These are phyloP conservation scores for Dissoconium aciculare DNA, from an alignment of 2,329 filamentous ascomycete species.

Conservation along the genomic window DNA sequence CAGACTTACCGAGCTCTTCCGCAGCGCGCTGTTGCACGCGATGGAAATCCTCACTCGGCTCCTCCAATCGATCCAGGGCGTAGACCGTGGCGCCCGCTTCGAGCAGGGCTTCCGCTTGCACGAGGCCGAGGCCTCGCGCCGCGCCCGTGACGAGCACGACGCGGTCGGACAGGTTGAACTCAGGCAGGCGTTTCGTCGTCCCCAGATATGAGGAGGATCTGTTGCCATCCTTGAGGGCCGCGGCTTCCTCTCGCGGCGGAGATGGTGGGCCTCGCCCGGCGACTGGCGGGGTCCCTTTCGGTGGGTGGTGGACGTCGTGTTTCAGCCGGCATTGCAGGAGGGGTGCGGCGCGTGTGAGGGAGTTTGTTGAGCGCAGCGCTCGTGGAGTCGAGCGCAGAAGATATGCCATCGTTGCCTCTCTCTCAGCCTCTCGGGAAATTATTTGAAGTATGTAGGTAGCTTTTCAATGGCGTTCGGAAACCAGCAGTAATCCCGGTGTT, in stretches of 20 bases:
- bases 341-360: conserved; percentile 6
- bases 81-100: conserved; percentile 63
- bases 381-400: conserved; percentile 12
- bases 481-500: too few species aligned
- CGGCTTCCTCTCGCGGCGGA: conserved; percentile 20
- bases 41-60: conserved; percentile 48
- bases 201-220: conserved; percentile 21
- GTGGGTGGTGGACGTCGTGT: conserved; percentile 20
- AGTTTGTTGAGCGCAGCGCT: conserved; percentile 8
- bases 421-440: too few species aligned
- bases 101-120: conserved; percentile 56
- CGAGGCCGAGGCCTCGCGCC: conserved; percentile 56
- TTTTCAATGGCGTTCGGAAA: too few species aligned
- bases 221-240: conserved; percentile 18
- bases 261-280: conserved; percentile 18
- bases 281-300: conserved; percentile 19
- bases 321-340: conserved; percentile 12
- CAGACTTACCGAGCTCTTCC: conserved; percentile 42
- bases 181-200: conserved; percentile 41
- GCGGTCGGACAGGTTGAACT: conserved; percentile 56
- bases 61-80: conserved; percentile 47
- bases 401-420: conserved; percentile 12
- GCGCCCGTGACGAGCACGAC: conserved; percentile 54
- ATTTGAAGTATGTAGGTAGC: too few species aligned
- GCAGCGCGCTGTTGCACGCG: conserved; percentile 48